Evolutionary conservation across 331 rosid genomes (phyloP).

Genomic region (Dryas integrifolia): DNA sequence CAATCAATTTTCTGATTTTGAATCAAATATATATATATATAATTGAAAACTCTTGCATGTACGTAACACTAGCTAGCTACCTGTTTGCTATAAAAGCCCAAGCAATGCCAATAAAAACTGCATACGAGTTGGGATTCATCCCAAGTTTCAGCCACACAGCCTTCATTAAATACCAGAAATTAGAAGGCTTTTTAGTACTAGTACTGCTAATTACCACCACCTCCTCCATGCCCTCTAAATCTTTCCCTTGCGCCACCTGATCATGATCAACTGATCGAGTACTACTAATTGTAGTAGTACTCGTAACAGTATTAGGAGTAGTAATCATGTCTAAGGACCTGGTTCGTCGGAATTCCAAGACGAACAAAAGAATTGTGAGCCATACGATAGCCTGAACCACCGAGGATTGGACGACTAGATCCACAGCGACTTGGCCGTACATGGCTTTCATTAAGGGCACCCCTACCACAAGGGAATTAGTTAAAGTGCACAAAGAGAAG

Average conservation of each 20-base stretch:
- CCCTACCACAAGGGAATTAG: conserved; percentile 84
- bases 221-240: conserved; percentile 36
- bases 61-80: conserved; percentile 20
- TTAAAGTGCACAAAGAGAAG: conserved; percentile 70
- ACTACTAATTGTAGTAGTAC: neutral
- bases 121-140: conserved; percentile 78
- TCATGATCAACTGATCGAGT: conserved; percentile 20
- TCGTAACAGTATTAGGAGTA: neutral
- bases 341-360: conserved; percentile 65
- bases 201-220: neutral
- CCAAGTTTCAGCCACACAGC: conserved; percentile 64
- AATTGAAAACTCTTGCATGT: too few relatives aligned
- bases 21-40: too few relatives aligned
- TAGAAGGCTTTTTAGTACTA: conserved; percentile 32
- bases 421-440: conserved; percentile 69
- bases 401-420: conserved; percentile 78
- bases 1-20: too few relatives aligned
- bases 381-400: conserved; percentile 79
- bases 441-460: conserved; percentile 68
- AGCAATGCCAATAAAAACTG: conserved; percentile 67
- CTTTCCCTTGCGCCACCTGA: conserved; percentile 24
- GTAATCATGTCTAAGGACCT: conserved; percentile 19
- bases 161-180: conserved; percentile 56
- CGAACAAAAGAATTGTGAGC: conserved; percentile 69
- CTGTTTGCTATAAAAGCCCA: conserved; percentile 85